Evolutionary conservation across 768 basidiomycete genomes (phyloP), one percentile per base, ranked within the genome.

Genomic region (Megacollybia marginata): DNA sequence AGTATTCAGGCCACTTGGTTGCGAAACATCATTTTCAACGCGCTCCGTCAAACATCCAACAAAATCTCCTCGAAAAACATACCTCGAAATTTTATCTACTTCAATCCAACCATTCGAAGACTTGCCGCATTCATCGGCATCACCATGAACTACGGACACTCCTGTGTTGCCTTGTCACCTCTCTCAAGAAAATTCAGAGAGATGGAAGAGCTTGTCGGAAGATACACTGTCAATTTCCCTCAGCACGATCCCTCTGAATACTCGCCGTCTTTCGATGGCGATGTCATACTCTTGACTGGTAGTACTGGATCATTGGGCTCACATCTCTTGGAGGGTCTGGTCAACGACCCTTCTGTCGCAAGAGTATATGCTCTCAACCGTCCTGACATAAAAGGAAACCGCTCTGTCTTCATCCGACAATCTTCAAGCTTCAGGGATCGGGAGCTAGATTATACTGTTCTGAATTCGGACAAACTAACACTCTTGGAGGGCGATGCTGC

Each of bases 1-100:
- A 69, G 69, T 54, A 52, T 71, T 42, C 67, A 70, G 50, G 66
- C 65, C 2, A 65, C 65, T 0, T 66, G 64, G 59, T 67, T 71
- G 31, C 61, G 67, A 23, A 68, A 68, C 48, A 61, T 58, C 9
- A 42, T 69, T 18, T 44, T 64, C 0, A 52, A 57, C 35, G 60
- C 57, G 5, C 40, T 64, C 5, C 40, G 57, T 12, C 49, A 57
- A 4, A 49, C 53, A 4, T 40, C 57, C 1, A 48, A 54, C 11
- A 40, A 44, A 1, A 16, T 54, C 6, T 57, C 64, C 19, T 55
- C 55, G 1, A 51, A 58, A 18, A 49, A 50, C 23, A 19, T 64
- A 13, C 48, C 54, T 10, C 44, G 33, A 1, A 62, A 56, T 36
- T 56, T 66, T 33, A 57, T 67, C 33, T 66, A 64, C 44, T 50